phyloP scores from a whole-genome alignment of 2,329 filamentous ascomycete species.

The Madurella fahalii region DNA sequence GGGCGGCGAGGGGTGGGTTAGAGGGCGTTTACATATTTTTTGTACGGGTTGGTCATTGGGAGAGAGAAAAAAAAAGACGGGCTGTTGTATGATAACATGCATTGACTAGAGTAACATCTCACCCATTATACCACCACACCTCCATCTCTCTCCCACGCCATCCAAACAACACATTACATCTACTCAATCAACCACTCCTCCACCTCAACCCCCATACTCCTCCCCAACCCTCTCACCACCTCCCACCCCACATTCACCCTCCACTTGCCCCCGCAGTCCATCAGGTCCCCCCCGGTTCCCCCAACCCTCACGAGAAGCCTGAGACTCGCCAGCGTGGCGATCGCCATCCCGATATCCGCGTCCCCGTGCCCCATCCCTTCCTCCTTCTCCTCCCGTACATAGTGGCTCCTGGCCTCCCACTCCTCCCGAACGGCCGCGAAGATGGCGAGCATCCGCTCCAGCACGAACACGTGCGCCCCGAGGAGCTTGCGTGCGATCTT shows the following conservation, averaged over 20 bases:
- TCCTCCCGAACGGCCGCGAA: slow-evolving; percentile 62
- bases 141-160: too few relatives aligned
- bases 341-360: slow-evolving; percentile 57
- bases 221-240: slow-evolving; percentile 63
- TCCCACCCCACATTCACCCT: slow-evolving; percentile 78
- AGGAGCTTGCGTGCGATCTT: slow-evolving; percentile 75
- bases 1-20: background rate
- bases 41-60: background rate
- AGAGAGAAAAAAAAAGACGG: too few relatives aligned
- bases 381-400: slow-evolving; percentile 29
- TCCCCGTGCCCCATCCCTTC: slow-evolving; percentile 36
- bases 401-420: slow-evolving; percentile 36
- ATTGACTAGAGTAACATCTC: background rate
- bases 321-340: slow-evolving; percentile 70
- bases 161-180: too few relatives aligned
- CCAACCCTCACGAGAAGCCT: slow-evolving; percentile 63
- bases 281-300: slow-evolving; percentile 45
- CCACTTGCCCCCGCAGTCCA: slow-evolving; percentile 71
- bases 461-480: slow-evolving; percentile 69
- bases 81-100: slow-evolving; percentile 8
- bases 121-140: background rate
- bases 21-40: slow-evolving; percentile 6
- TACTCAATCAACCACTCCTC: slow-evolving; percentile 71
- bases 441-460: slow-evolving; percentile 76
- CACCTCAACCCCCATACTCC: slow-evolving; percentile 72